Conservation (phyloP, 225 moss, liverwort and hornwort species). For the Sphagnum tenellum region DNA sequence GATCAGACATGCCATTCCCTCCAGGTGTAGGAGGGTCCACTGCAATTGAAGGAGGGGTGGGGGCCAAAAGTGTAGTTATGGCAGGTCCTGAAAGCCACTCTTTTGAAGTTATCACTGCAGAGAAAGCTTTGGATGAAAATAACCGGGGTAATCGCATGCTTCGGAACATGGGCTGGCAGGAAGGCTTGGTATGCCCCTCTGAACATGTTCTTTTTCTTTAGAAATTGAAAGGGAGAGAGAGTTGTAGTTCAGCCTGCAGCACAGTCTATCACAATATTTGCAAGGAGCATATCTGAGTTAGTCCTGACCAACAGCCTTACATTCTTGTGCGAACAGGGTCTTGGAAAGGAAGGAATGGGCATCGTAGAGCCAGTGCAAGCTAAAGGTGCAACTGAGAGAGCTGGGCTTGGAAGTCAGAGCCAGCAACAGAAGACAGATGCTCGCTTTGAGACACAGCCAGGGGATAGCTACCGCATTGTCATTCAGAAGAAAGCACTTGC, state of each 20-base stretch:
- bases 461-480: constrained; percentile 95
- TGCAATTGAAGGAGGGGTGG: constrained; percentile 19
- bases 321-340: constrained; percentile 49
- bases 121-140: constrained; percentile 84
- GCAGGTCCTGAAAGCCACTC: constrained; percentile 72
- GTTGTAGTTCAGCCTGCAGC: no score
- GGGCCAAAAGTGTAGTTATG: constrained; percentile 50
- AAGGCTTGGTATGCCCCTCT: constrained; percentile 70
- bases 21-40: constrained; percentile 93
- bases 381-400: constrained; percentile 85
- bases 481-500: constrained; percentile 99
- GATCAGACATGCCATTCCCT: constrained; percentile 96
- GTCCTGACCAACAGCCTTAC: background rate
- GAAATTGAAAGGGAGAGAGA: no score
- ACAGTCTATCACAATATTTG: no score
- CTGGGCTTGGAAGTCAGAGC: constrained; percentile 89
- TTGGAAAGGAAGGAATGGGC: constrained; percentile 95
- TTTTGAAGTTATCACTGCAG: constrained; percentile 78
- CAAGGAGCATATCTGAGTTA: no score
- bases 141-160: constrained; percentile 99
- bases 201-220: no score
- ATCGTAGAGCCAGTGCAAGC: constrained; percentile 93
- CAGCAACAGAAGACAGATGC: constrained; percentile 77
- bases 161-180: constrained; percentile 99
- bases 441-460: constrained; percentile 95